Base-by-base conservation (phyloP, 495 filamentous ascomycete genomes). In the Xylaria sp. region DNA sequence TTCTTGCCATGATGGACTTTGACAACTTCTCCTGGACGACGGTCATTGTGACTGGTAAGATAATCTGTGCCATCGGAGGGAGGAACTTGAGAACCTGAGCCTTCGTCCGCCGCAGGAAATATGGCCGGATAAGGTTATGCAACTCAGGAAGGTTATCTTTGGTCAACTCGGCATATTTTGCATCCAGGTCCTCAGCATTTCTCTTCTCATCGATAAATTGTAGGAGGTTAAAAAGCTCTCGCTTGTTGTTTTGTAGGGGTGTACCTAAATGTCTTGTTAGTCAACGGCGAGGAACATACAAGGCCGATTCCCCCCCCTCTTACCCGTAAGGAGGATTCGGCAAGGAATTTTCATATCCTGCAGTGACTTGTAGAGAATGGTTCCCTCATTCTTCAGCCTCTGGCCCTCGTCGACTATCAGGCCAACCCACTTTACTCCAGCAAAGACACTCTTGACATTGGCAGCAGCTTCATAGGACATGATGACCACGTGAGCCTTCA, bases 331-430 rank as follows among this genome's bases (percentile, higher is more conserved):
- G 14, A 99, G 85, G 29, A 97, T 83, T 68, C 93, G 92, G 76
- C 93, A 97, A 0, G 90, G 89, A 44, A 92, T 88, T 26, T 90
- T 93, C 73, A 97, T 86, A 9, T 85, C 82, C 29, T 82, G 86
- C 15, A 99, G 85, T 5, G 91, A 88, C 59, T 83, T 84, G 79
- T 98, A 98, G 5, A 98, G 89, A 12, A 88, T 82, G 52, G 91
- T 94, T 75, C 91, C 90, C 74, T 98, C 95, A 71, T 96, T 98
- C 80, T 99, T 99, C 59, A 99, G 84, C 5, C 97, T 90, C 75
- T 99, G 97, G 15, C 96, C 97, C 83, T 99, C 97, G 75, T 99
- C 97, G 14, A 98, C 93, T 48, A 99, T 87, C 40, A 99, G 81
- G 6, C 92, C 95, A 61, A 90, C 90, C 97, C 97, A 99, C 26